phyloP scores from a whole-genome alignment of 352 stramenopile genomes.

The Phytophthora pseudosyringae region DNA sequence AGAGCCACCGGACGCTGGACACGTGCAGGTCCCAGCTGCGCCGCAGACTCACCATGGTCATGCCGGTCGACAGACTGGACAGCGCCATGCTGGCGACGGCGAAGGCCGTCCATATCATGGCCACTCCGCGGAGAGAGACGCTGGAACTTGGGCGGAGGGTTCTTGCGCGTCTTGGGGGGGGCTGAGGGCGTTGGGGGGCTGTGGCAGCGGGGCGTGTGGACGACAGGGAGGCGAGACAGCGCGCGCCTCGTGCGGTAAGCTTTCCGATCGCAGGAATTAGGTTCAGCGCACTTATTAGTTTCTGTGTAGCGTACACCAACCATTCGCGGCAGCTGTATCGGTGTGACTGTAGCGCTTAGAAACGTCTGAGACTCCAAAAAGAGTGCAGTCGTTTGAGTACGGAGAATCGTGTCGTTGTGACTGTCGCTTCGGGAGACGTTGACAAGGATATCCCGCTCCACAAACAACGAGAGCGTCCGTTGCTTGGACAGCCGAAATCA shows the following conservation, averaged over 20 bases:
- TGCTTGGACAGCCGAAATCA: conserved; percentile 20
- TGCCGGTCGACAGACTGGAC: conserved; percentile 46
- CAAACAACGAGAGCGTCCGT: no score
- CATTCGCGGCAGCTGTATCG: no score
- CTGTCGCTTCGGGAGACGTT: neutral
- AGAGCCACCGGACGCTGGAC: conserved; percentile 67
- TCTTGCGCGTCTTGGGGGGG: conserved; percentile 2
- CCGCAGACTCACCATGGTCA: conserved; percentile 50
- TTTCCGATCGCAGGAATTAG: conserved; percentile 1
- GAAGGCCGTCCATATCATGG: conserved; percentile 48
- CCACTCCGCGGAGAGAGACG: conserved; percentile 16
- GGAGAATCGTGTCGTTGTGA: conserved; percentile 4
- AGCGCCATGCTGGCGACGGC: conserved; percentile 39
- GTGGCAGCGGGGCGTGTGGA: conserved; percentile 1
- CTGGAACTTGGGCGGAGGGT: conserved; percentile 19
- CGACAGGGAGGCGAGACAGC: conserved; percentile 9
- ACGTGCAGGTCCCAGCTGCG: conserved; percentile 55
- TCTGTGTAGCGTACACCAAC: no score
- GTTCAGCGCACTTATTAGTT: no score
- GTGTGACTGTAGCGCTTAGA: no score
- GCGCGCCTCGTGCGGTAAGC: conserved; percentile 10
- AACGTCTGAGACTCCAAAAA: no score
- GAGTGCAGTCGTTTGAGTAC: conserved; percentile 6
- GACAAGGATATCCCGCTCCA: no score
- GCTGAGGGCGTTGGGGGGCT: neutral